Percentiles rank a stretch among this genome's conserved stretches.
Conservation (phyloP, 2,329 filamentous ascomycete species). For the Fusarium paranaense region DNA sequence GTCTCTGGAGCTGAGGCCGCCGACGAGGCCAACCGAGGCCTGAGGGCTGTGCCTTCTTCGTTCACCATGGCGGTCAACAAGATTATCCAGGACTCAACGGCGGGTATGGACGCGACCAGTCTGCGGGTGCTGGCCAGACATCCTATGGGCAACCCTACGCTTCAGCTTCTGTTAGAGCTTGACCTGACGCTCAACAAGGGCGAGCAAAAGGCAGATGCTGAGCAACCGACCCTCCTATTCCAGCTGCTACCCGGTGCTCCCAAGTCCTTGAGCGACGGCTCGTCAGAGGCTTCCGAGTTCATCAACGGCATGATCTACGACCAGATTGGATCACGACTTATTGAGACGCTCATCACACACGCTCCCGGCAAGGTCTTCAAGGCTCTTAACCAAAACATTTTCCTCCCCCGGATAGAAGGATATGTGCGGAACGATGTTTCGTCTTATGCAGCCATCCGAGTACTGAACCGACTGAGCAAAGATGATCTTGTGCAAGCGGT, state of each 20-base stretch:
- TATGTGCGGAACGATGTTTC: constrained; percentile 91
- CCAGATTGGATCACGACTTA: constrained; percentile 85
- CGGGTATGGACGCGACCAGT: constrained; percentile 80
- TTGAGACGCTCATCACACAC: constrained; percentile 86
- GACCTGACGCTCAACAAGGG: constrained; percentile 81
- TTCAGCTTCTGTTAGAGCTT: constrained; percentile 90
- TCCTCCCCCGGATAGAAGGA: constrained; percentile 82
- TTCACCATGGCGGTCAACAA: constrained; percentile 84
- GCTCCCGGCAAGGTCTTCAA: constrained; percentile 93
- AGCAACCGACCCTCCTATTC: constrained; percentile 71
- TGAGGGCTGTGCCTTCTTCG: constrained; percentile 77
- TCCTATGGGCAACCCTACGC: constrained; percentile 88
- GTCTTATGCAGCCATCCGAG: constrained; percentile 85
- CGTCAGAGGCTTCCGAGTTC: constrained; percentile 79
- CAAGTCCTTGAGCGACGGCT: constrained; percentile 76
- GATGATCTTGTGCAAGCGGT: constrained; percentile 84
- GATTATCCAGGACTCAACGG: constrained; percentile 81
- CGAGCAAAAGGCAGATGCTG: constrained; percentile 51
- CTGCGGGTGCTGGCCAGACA: constrained; percentile 88
- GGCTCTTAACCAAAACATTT: constrained; percentile 81
- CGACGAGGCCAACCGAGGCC: constrained; percentile 57
- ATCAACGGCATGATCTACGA: constrained; percentile 91
- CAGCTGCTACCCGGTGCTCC: constrained; percentile 82
- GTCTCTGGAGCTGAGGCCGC: constrained; percentile 66
- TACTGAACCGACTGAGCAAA: constrained; percentile 85